These are phyloP conservation scores for Pulicaria dysenterica DNA, from an alignment of 129 eudicot species.

Conservation along the genomic window DNA sequence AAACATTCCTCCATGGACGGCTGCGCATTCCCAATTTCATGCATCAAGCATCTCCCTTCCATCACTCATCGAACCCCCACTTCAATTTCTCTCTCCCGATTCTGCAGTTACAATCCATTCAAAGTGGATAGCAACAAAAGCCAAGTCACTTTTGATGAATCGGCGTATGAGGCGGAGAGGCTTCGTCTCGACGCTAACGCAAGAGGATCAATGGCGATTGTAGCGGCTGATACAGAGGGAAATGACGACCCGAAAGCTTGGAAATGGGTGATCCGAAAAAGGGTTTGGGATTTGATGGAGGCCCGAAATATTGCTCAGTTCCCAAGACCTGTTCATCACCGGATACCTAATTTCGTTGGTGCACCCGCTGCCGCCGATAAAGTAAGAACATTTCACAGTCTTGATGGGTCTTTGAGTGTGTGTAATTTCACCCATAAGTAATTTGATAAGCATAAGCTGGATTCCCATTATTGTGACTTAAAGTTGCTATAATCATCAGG, in stretches of 20 bases:
- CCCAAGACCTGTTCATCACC: conserved; percentile 94
- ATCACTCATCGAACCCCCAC: conserved; percentile 7
- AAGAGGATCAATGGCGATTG: conserved; percentile 70
- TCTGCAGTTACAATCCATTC: conserved; percentile 12
- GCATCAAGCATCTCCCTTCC: conserved; percentile 18
- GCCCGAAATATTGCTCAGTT: conserved; percentile 77
- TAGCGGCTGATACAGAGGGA: conserved; percentile 41
- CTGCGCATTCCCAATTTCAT: conserved; percentile 15
- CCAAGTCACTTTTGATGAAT: conserved; percentile 52
- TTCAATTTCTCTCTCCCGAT: conserved; percentile 5
- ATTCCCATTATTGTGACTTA: neutral
- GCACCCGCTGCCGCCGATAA: conserved; percentile 69
- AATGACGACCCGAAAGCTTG: conserved; percentile 73
- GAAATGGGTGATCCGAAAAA: conserved; percentile 81
- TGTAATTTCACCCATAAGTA: too few species aligned
- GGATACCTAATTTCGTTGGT: conserved; percentile 88
- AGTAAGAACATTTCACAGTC: conserved; percentile 25
- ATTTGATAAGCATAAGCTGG: too few species aligned
- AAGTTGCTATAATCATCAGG: too few species aligned
- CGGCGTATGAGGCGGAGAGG: conserved; percentile 78
- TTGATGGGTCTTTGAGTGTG: neutral
- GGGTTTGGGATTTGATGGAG: conserved; percentile 97
- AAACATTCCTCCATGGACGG: conserved; percentile 19
- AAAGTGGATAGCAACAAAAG: conserved; percentile 28
- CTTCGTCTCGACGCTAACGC: conserved; percentile 73